Evolutionary conservation across 176 grass and related monocot genomes (phyloP), one percentile per base, ranked within the genome.

Genomic region (Rhipidocladum racemiflorum): DNA sequence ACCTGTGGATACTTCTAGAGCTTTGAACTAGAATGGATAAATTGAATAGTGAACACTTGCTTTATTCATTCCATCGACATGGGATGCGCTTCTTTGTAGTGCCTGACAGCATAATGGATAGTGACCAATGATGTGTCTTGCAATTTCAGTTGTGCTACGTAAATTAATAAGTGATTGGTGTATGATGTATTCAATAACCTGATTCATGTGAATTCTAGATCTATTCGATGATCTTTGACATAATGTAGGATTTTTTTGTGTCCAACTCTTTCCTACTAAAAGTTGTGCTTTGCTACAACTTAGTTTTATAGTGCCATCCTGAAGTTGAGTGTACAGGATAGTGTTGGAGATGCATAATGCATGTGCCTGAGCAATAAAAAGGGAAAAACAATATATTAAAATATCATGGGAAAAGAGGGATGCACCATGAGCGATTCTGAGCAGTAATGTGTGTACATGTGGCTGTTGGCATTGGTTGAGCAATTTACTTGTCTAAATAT

Each of bases 351-450:
- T 74, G 25, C 17, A 8, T 74, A 81, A 72, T 66, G 35, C 3
- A 2, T 51, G 15, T 80, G 45, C 0, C 15, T 54, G 55, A 70
- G 56, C 56, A 85, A 72, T 51, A 32, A 21, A 65, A 79, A 65
- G 7, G 61, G 61, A 7, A 36, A 36, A 66, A 13, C 13, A 46
- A 27, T 17, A 60, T 62, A 30, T 20, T 80, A 32, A n/a, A 85
- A 63, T 24, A n/a, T 79, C 27, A 70, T 35, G 30, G 32, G 43
- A 42, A 79, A 85, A 67, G 36, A 72, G 67, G 30, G 55, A 50
- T 42, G 57, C 53, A 12, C 16, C 43, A 13, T 23, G 17, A 65
- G 24, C 45, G 28, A 71, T 78, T 54, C 18, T 51, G 13, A 43
- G 17, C 15, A 43, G n/a, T 16, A 79, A 43, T 20, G 15, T 42